Conservation (phyloP, 1,284 basidiomycete species). For the Ustilago esculenta region DNA sequence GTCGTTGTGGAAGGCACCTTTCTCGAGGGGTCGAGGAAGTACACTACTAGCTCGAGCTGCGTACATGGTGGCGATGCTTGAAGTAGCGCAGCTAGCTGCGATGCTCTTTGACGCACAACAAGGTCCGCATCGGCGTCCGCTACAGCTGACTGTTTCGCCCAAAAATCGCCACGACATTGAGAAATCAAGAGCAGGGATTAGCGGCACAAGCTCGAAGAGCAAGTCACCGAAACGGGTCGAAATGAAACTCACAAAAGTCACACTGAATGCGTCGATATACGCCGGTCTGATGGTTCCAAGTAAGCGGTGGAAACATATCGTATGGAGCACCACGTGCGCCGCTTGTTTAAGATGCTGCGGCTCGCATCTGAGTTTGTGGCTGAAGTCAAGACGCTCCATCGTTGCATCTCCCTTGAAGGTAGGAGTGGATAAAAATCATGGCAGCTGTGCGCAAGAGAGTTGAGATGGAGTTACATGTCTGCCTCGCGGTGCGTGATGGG, state of each 20-base stretch:
- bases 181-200: too few relatives aligned
- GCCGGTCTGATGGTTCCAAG: constrained; percentile 31
- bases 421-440: too few relatives aligned
- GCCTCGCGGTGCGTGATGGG: too few relatives aligned
- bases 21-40: constrained; percentile 6
- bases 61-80: background rate
- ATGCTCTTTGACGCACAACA: constrained; percentile 4
- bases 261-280: constrained; percentile 13
- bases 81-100: background rate
- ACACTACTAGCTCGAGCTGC: background rate
- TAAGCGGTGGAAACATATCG: constrained; percentile 40
- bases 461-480: too few relatives aligned
- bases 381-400: constrained; percentile 13
- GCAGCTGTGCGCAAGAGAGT: too few relatives aligned
- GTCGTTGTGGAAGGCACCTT: too few relatives aligned
- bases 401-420: too few relatives aligned
- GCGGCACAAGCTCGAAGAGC: too few relatives aligned
- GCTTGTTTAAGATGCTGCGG: constrained; percentile 9
- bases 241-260: constrained; percentile 26
- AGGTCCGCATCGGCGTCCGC: constrained; percentile 15
- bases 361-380: constrained; percentile 3
- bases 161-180: too few relatives aligned
- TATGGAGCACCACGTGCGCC: constrained; percentile 19
- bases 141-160: constrained; percentile 32
- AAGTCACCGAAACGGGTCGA: too few relatives aligned